Base-by-base conservation (phyloP, 352 stramenopile species). In the Aphanomyces stellatus region DNA sequence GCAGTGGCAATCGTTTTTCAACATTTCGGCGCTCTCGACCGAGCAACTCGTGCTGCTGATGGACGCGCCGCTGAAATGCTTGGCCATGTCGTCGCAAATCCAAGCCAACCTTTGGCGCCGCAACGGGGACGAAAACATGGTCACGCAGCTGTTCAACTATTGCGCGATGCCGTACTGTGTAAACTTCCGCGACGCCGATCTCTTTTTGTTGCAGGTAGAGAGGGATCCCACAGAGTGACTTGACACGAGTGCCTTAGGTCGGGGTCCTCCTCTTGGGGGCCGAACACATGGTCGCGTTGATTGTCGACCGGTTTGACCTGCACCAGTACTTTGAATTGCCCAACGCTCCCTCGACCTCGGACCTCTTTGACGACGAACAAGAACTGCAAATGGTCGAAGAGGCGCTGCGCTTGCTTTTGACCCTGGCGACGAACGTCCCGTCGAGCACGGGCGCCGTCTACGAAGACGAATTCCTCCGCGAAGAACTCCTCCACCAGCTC, bases 111-210 rank as follows among this genome's bases (percentile, higher is more conserved):
- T 95, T 24, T 95, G 87, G 87, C 79, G 87, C 22, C 80, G 87
- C 28, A 95, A 95, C 53, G 87, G 87, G 35, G 87, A 95, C 66
- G 87, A 95, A 69, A 95, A 91, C 57, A 95, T 95, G 87, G 74
- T 93, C 59, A 86, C 87, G 2, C 87, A 95, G 73, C 56, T 95
- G 42, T 95, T 93, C 77, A 95, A 95, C 72, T 95, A 95, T 70
- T 95, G 85, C 15, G 87, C 87, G 24, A 64, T 95, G 24, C 85
- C 87, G 17, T 95, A 93, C 69, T 95, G 87, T 41, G 76, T 95
- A 53, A 83, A 95, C 57, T 95, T 93, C 51, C 83, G 85, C 46
- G 87, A 95, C 53, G 73, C 85, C 3, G 87, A 95, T 51, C 76
- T 82, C 24, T 86, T 95, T 22, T 76, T 93, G 76, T 64, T 93